phyloP scores from a whole-genome alignment of 2,329 filamentous ascomycete species.

The Fusarium sp. region DNA sequence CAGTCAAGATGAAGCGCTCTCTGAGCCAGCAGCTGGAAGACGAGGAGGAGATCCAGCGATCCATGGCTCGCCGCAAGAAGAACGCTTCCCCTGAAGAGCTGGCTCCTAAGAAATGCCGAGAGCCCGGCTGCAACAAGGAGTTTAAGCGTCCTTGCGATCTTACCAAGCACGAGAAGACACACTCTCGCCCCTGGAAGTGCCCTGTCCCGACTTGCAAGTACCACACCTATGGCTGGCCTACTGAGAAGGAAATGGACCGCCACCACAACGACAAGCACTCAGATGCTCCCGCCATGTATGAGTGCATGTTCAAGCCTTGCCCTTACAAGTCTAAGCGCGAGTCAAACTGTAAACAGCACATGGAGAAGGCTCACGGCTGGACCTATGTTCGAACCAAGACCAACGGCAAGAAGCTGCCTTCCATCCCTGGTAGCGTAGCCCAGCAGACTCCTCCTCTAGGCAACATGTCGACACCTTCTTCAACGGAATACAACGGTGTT shows the following conservation, averaged over 20 bases:
- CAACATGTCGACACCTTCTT: slow-evolving; percentile 74
- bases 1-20: slow-evolving; percentile 75
- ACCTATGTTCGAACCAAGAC: slow-evolving; percentile 93
- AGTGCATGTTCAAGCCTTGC: slow-evolving; percentile 87
- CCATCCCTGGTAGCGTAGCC: slow-evolving; percentile 63
- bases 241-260: slow-evolving; percentile 96
- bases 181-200: slow-evolving; percentile 97
- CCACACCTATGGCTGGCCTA: slow-evolving; percentile 91
- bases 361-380: slow-evolving; percentile 97
- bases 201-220: slow-evolving; percentile 88
- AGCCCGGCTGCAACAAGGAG: slow-evolving; percentile 85
- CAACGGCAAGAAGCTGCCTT: slow-evolving; percentile 77
- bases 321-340: slow-evolving; percentile 95
- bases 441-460: slow-evolving; percentile 73
- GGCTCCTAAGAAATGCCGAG: slow-evolving; percentile 82
- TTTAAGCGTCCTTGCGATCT: slow-evolving; percentile 98
- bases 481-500: slow-evolving; percentile 65
- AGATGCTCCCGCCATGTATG: slow-evolving; percentile 81
- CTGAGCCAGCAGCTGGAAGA: slow-evolving; percentile 79
- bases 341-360: slow-evolving; percentile 98
- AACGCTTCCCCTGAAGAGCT: slow-evolving; percentile 89
- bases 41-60: slow-evolving; percentile 87
- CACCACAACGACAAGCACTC: slow-evolving; percentile 98
- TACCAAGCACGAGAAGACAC: slow-evolving; percentile 98
- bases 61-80: slow-evolving; percentile 97